Conservation (phyloP, 75 land plant genomes). For the Isoetes taiwanensis region DNA sequence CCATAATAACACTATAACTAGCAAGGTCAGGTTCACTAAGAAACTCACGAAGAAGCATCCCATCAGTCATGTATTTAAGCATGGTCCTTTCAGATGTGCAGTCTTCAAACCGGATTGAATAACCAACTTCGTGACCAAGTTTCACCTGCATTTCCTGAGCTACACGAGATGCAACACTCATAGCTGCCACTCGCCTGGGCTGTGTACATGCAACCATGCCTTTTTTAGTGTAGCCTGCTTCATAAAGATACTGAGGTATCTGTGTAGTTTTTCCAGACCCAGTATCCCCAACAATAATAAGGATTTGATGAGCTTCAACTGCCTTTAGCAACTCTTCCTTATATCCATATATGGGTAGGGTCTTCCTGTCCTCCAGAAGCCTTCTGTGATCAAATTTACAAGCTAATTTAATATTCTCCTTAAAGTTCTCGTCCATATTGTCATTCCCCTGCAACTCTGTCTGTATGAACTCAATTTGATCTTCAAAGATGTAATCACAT, state of each 20-base stretch:
- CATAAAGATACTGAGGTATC: constrained; percentile 1
- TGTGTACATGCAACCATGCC: neutral
- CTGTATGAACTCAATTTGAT: neutral
- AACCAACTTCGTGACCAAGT: constrained; percentile 4
- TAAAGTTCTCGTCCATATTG: neutral
- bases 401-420: neutral
- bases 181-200: constrained; percentile 5
- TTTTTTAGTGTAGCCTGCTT: neutral
- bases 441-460: neutral
- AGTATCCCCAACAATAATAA: neutral
- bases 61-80: constrained; percentile 7
- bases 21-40: neutral
- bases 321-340: neutral
- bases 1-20: constrained; percentile 1
- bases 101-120: constrained; percentile 6
- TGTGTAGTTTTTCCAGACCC: constrained; percentile 6
- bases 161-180: neutral
- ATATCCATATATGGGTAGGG: neutral
- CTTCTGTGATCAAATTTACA: neutral
- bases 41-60: constrained; percentile 7
- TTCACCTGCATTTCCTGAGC: constrained; percentile 2
- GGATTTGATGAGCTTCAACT: neutral
- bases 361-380: neutral
- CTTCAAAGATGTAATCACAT: neutral
- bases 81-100: constrained; percentile 3